phyloP scores from a whole-genome alignment of 495 filamentous ascomycete genomes.

The Penicillium macrosclerotiorum region DNA sequence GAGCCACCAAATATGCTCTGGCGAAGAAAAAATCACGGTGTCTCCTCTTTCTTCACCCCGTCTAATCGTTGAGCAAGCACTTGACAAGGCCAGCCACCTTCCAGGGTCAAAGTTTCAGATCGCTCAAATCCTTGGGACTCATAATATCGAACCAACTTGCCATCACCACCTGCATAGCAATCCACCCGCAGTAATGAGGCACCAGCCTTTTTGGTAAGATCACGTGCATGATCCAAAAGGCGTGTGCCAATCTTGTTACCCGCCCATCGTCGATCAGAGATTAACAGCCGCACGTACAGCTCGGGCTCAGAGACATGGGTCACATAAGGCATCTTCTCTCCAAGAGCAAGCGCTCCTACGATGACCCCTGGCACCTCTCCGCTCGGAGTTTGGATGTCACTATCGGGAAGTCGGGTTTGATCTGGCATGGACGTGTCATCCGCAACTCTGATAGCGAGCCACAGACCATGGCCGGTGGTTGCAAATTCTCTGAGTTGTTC shows the following conservation, averaged over 20 bases:
- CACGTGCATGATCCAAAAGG: slow-evolving; percentile 14
- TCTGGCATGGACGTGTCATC: not conserved
- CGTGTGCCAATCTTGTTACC: slow-evolving; percentile 9
- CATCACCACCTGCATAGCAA: slow-evolving; percentile 18
- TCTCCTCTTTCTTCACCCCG: not conserved
- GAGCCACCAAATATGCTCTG: not conserved
- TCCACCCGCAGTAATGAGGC: slow-evolving; percentile 14
- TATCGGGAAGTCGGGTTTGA: not conserved
- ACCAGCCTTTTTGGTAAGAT: slow-evolving; percentile 6
- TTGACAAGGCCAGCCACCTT: slow-evolving; percentile 12
- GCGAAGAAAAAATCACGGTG: not conserved
- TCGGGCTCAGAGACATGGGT: slow-evolving; percentile 13
- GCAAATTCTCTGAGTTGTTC: slow-evolving; percentile 15
- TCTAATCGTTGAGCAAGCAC: slow-evolving; percentile 14
- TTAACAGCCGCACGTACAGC: slow-evolving; percentile 12
- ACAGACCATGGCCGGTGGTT: slow-evolving; percentile 12
- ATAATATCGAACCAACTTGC: slow-evolving; percentile 17
- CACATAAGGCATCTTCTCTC: slow-evolving; percentile 12
- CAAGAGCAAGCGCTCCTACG: slow-evolving; percentile 13
- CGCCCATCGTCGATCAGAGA: slow-evolving; percentile 14
- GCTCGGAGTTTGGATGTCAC: not conserved
- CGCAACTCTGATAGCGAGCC: slow-evolving; percentile 12
- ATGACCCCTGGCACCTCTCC: slow-evolving; percentile 4
- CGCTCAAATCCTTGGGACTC: slow-evolving; percentile 15
- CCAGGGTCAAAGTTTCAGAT: not conserved